A percentile compares a stretch with the other conserved stretches of the same genome.
phyloP scores from a whole-genome alignment of 345 rosid species.

The Zanthoxylum bungeanum region DNA sequence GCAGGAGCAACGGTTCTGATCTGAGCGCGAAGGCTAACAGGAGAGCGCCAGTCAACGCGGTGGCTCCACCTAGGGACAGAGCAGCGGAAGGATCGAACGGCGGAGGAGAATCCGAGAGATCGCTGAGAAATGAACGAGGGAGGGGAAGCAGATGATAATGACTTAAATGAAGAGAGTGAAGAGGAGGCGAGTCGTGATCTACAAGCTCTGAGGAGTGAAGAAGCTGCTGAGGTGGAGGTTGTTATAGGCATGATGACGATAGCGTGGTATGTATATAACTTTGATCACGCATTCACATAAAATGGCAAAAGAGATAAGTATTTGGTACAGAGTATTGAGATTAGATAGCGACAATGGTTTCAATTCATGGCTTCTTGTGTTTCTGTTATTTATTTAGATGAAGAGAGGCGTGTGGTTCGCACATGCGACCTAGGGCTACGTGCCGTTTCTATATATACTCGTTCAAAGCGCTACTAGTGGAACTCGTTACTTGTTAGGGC shows the following conservation, averaged over 20 bases:
- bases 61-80: conserved; percentile 74
- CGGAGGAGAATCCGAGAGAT: conserved; percentile 45
- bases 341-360: background rate
- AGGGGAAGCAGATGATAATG: conserved; percentile 12
- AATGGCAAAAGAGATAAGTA: conserved; percentile 8
- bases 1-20: conserved; percentile 58
- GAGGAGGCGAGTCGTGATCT: conserved; percentile 42
- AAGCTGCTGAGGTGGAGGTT: conserved; percentile 49
- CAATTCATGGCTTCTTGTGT: conserved; percentile 2
- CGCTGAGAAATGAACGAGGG: conserved; percentile 33
- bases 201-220: conserved; percentile 63
- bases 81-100: conserved; percentile 43
- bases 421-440: conserved; percentile 26
- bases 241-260: conserved; percentile 80
- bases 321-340: background rate
- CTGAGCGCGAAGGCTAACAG: conserved; percentile 60
- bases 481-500: background rate
- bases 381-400: background rate
- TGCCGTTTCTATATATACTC: conserved; percentile 23
- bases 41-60: conserved; percentile 61
- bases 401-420: conserved; percentile 28
- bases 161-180: conserved; percentile 19
- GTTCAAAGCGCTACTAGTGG: too few species aligned
- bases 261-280: background rate
- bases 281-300: conserved; percentile 20